Evolutionary conservation across 768 basidiomycete genomes (phyloP), one percentile per base, ranked within the genome.

Genomic region (Lactarius pseudohatsudake): DNA sequence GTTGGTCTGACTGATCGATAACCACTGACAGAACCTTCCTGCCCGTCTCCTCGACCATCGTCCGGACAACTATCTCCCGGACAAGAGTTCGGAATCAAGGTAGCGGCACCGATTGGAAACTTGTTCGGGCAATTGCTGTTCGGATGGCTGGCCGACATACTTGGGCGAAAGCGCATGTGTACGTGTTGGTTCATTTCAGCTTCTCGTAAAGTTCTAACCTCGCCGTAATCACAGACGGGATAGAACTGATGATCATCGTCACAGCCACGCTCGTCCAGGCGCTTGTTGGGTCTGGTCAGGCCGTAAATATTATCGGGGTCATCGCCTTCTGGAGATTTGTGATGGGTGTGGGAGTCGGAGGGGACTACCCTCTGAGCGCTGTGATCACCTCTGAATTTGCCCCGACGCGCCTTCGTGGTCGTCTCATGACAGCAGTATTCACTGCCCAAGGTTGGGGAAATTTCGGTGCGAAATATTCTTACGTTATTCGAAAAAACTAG

Each of bases 321-420:
- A 79, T 96, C 64, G 80, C 93, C 65, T 84, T 91, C 57, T 96
- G 92, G 92, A 86, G 93, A 18, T 91, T 92, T 79, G 86, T 87
- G 0, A 87, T 86, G 85, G 91, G 91, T 0, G 76, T 94, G 3
- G 93, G 94, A 4, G 90, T 95, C 28, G 94, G 93, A 5, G 94
- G 94, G 15, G 94, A 95, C 72, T 94, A 94, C 73, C 94, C 94
- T 15, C 76, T 95, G 0, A 86, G 84, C 59, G 90, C 94, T 13
- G 88, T 93, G 70, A 95, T 95, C 70, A 87, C 93, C 4, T 93
- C 91, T 32, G 94, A 96, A 74, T 96, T 94, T 71, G 89, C 94
- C 0, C 82, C 91, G 0, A 90, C 86, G 16, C 82, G 83, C 40
- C 85, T 81, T 57, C 86, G 94, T 71, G 94, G 93, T 56, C 82